phyloP scores from a whole-genome alignment of 352 stramenopile genomes.

The Saprolegnia parasitica region DNA sequence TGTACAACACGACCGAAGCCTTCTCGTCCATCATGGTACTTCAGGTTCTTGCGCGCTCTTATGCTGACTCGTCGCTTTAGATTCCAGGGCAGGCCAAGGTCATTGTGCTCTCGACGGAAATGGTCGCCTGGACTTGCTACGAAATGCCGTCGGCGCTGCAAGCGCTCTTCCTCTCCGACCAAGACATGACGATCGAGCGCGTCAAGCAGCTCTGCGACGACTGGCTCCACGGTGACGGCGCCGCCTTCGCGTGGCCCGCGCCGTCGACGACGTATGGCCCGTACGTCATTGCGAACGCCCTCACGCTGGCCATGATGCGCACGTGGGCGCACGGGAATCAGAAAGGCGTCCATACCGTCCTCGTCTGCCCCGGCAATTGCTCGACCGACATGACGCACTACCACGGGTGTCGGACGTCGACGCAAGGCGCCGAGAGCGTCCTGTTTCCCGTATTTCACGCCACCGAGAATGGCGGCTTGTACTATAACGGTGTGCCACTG shows the following conservation, averaged over 20 bases:
- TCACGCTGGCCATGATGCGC: not conserved
- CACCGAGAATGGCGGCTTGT: not conserved
- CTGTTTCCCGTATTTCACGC: not conserved
- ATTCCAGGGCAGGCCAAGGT: not conserved
- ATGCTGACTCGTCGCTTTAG: not conserved
- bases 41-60: not conserved
- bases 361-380: slow-evolving; percentile 14
- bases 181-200: not conserved
- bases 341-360: not conserved
- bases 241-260: not conserved
- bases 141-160: not conserved
- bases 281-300: not conserved
- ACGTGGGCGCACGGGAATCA: not conserved
- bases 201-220: not conserved
- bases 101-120: slow-evolving; percentile 1
- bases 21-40: slow-evolving; percentile 7
- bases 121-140: not conserved
- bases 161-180: not conserved
- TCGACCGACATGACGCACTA: not conserved
- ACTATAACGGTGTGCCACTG: not conserved
- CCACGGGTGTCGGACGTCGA: not conserved
- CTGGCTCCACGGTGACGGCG: not conserved
- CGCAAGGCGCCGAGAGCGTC: slow-evolving; percentile 3
- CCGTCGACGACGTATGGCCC: not conserved
- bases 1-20: slow-evolving; percentile 1